Conservation (phyloP, 2,329 filamentous ascomycete species). For the Phaeoacremonium minimum region DNA sequence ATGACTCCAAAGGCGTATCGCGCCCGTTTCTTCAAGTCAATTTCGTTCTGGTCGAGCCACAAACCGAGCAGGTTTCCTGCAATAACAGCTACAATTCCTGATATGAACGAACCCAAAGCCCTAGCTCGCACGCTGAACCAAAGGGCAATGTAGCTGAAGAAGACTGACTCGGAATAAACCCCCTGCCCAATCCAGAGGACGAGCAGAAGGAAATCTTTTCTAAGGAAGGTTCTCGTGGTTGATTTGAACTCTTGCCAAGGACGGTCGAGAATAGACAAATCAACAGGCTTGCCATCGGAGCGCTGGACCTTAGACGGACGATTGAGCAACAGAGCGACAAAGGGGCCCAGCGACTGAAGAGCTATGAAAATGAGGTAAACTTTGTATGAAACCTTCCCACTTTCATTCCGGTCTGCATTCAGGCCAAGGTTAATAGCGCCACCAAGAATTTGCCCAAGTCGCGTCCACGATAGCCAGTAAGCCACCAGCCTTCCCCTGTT, state of each 20-base stretch:
- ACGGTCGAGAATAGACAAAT: slow-evolving; percentile 51
- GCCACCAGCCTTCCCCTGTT: slow-evolving; percentile 62
- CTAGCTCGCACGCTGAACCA: slow-evolving; percentile 69
- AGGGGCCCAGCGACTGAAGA: slow-evolving; percentile 60
- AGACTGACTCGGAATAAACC: slow-evolving; percentile 68
- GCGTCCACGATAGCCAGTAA: slow-evolving; percentile 60
- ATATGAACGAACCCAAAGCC: slow-evolving; percentile 67
- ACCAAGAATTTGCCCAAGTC: slow-evolving; percentile 49
- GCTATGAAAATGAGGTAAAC: slow-evolving; percentile 70
- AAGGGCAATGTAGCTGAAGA: slow-evolving; percentile 62
- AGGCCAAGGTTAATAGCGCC: slow-evolving; percentile 68
- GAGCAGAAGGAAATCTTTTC: slow-evolving; percentile 58
- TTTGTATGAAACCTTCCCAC: slow-evolving; percentile 63
- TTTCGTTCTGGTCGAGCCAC: slow-evolving; percentile 55
- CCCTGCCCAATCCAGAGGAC: slow-evolving; percentile 66
- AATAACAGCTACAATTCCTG: slow-evolving; percentile 62
- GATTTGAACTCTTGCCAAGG: slow-evolving; percentile 56
- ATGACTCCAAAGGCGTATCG: slow-evolving; percentile 51
- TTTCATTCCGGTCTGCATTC: slow-evolving; percentile 51
- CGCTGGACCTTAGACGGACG: slow-evolving; percentile 58
- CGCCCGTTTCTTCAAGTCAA: slow-evolving; percentile 50
- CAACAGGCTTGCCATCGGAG: slow-evolving; percentile 59
- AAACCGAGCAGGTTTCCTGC: slow-evolving; percentile 62
- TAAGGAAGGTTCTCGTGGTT: slow-evolving; percentile 55
- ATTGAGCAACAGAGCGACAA: slow-evolving; percentile 61